These are phyloP conservation scores for Xylaria sp. DNA, from an alignment of 2,329 filamentous ascomycete species.

Conservation along the genomic window DNA sequence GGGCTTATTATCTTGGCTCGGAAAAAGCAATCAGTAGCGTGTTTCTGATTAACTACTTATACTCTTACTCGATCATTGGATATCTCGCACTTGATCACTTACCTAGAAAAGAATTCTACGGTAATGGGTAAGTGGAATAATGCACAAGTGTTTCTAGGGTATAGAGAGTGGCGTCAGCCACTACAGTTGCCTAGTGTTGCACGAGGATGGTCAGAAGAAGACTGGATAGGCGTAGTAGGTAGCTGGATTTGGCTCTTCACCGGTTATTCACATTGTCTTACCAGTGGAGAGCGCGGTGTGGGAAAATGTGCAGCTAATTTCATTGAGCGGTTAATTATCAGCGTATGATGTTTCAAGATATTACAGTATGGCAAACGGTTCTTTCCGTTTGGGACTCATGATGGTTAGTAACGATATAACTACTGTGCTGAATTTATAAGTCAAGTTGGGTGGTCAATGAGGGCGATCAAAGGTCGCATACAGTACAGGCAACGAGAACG, in stretches of 20 bases:
- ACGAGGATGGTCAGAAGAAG: neutral
- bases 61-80: neutral
- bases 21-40: neutral
- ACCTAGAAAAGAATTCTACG: neutral
- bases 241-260: constrained; percentile 2
- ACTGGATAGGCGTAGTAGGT: neutral
- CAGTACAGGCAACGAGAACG: constrained; percentile 4
- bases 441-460: constrained; percentile 3
- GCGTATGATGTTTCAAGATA: neutral
- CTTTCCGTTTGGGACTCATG: neutral
- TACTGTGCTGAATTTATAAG: neutral
- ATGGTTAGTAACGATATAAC: too few relatives aligned
- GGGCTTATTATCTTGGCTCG: neutral
- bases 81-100: neutral
- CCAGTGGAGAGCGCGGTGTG: constrained; percentile 10
- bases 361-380: neutral
- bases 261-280: constrained; percentile 24
- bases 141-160: neutral
- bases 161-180: constrained; percentile 26
- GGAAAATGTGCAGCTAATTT: neutral
- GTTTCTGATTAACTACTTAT: neutral
- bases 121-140: neutral
- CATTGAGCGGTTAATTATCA: neutral
- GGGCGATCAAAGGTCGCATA: constrained; percentile 4
- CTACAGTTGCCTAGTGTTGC: constrained; percentile 11